Evolutionary conservation across 2,329 filamentous ascomycete species (phyloP).

Genomic region (Fusarium setosum): DNA sequence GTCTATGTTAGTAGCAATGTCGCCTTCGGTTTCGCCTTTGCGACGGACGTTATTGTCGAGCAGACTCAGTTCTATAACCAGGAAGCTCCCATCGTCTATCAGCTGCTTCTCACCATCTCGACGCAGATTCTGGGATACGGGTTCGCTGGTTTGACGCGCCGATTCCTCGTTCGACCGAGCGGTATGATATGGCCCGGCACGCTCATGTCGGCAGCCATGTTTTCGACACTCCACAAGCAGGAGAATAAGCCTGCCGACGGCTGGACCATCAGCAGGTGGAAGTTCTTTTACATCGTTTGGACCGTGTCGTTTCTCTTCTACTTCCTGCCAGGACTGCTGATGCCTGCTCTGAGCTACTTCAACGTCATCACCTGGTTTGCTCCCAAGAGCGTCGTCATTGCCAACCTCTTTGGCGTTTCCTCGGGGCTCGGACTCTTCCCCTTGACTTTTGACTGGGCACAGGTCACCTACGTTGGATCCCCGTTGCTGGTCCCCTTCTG

Average conservation of each 20-base stretch:
- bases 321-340: slow-evolving; percentile 83
- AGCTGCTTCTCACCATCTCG: slow-evolving; percentile 84
- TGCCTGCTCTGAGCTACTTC: slow-evolving; percentile 89
- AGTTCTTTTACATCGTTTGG: slow-evolving; percentile 84
- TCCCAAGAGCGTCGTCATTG: slow-evolving; percentile 85
- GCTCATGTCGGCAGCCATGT: slow-evolving; percentile 90
- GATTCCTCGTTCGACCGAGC: slow-evolving; percentile 85
- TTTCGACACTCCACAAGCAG: slow-evolving; percentile 85
- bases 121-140: slow-evolving; percentile 90
- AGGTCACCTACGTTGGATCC: slow-evolving; percentile 89
- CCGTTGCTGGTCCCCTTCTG: slow-evolving; percentile 87
- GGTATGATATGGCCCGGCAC: slow-evolving; percentile 95
- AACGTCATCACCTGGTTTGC: slow-evolving; percentile 91
- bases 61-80: slow-evolving; percentile 92
- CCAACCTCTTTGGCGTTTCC: slow-evolving; percentile 87
- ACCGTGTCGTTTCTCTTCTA: slow-evolving; percentile 81
- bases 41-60: slow-evolving; percentile 90
- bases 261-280: slow-evolving; percentile 85
- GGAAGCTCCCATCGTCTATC: slow-evolving; percentile 79
- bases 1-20: slow-evolving; percentile 93
- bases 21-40: slow-evolving; percentile 89
- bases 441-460: slow-evolving; percentile 91
- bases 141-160: slow-evolving; percentile 83
- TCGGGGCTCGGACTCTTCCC: slow-evolving; percentile 87
- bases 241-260: slow-evolving; percentile 85